Conservation (phyloP, 305 asterid genomes). For the Fraxinus latifolia region DNA sequence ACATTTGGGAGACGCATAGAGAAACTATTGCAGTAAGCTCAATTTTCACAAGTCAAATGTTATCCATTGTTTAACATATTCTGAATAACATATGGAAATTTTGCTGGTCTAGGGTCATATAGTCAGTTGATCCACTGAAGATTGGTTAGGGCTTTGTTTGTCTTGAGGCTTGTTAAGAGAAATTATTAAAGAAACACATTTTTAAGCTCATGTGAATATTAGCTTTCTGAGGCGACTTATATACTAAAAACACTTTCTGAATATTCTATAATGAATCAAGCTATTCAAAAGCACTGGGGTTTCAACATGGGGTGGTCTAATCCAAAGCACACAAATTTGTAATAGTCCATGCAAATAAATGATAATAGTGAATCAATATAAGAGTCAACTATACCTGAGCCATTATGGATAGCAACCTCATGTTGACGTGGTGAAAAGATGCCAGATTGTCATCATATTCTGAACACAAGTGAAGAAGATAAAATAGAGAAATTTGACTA, state of each 20-base stretch:
- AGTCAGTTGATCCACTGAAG: constrained; percentile 14
- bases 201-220: constrained; percentile 12
- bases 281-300: constrained; percentile 20
- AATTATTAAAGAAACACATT: constrained; percentile 16
- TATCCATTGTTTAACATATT: constrained; percentile 22
- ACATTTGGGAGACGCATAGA: constrained; percentile 98
- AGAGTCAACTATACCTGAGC: constrained; percentile 21
- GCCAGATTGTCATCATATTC: constrained; percentile 1
- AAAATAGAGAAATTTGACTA: constrained; percentile 10
- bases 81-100: constrained; percentile 10
- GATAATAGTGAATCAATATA: constrained; percentile 6
- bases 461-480: constrained; percentile 18
- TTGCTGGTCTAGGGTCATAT: constrained; percentile 15
- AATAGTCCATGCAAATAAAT: not conserved
- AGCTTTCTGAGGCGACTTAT: not conserved
- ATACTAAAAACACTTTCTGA: not conserved
- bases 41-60: constrained; percentile 31
- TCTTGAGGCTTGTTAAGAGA: constrained; percentile 22
- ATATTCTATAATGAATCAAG: constrained; percentile 1
- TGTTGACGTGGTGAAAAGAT: constrained; percentile 8
- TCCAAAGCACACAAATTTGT: constrained; percentile 7
- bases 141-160: not conserved
- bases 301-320: constrained; percentile 18
- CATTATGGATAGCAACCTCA: not conserved
- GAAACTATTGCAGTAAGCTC: constrained; percentile 89